Evolutionary conservation across 805 yeast species (phyloP).

Genomic region (Hagleromyces aurorensis): DNA sequence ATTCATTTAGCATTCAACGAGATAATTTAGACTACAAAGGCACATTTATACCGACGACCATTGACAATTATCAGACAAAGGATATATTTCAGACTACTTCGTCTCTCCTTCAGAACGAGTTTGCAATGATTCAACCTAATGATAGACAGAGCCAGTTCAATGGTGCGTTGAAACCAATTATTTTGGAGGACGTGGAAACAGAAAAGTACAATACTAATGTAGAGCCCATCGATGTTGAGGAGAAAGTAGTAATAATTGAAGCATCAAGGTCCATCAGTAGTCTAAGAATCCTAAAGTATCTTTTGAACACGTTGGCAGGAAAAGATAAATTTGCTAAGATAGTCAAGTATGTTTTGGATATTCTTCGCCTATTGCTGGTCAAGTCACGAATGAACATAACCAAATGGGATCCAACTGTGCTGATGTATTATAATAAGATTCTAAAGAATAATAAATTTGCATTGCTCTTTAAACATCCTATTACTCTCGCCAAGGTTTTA

Average conservation of each 20-base stretch:
- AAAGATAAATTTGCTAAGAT: conserved; percentile 66
- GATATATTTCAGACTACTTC: no score
- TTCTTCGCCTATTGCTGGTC: conserved; percentile 42
- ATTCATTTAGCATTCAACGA: no score
- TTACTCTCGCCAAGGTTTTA: conserved; percentile 10
- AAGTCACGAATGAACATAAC: conserved; percentile 30
- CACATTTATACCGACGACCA: no score
- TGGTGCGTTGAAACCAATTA: no score
- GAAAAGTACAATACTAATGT: not conserved
- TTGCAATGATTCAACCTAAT: no score
- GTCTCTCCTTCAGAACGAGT: no score
- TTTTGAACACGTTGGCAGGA: conserved; percentile 52
- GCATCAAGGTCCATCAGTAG: conserved; percentile 12
- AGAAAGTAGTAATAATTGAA: not conserved
- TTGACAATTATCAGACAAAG: no score
- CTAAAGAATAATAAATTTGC: conserved; percentile 9
- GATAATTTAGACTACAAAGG: no score
- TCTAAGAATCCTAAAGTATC: conserved; percentile 42
- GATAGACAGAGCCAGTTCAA: no score
- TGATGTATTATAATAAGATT: conserved; percentile 23
- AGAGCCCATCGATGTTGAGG: not conserved
- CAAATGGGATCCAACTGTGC: conserved; percentile 22
- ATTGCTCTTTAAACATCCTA: conserved; percentile 13
- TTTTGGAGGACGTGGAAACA: not conserved
- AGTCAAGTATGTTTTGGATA: conserved; percentile 49